Conservation (phyloP, 345 rosid species). For the Erucastrum elatum region DNA sequence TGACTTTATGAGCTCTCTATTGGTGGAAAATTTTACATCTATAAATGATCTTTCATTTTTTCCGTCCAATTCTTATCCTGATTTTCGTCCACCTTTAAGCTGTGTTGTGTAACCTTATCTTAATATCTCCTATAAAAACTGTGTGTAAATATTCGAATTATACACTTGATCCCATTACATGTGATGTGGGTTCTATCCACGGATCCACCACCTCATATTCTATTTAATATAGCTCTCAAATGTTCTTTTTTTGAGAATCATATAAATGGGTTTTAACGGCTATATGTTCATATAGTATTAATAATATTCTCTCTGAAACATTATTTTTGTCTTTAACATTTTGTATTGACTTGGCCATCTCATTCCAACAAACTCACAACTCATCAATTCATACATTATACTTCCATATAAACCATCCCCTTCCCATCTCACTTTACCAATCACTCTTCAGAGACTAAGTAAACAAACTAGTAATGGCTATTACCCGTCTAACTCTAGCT, state of each 20-base stretch:
- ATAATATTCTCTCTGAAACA: constrained; percentile 5
- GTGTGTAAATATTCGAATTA: constrained; percentile 10
- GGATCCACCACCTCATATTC: constrained; percentile 18
- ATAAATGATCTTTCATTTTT: background rate
- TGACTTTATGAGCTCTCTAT: background rate
- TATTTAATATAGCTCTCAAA: background rate
- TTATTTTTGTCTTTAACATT: constrained; percentile 29
- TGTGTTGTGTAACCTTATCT: constrained; percentile 21
- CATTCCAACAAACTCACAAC: constrained; percentile 38
- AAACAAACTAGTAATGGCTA: constrained; percentile 40
- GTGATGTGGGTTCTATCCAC: constrained; percentile 31
- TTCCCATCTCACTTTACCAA: constrained; percentile 11
- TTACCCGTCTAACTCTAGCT: constrained; percentile 37
- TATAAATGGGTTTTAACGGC: constrained; percentile 20
- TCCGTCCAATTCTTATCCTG: background rate
- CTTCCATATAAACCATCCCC: constrained; percentile 30
- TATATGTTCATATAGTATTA: background rate
- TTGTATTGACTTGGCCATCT: constrained; percentile 40
- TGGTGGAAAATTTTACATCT: background rate
- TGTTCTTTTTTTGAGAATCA: background rate
- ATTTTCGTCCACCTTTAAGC: constrained; percentile 14
- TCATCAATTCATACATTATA: constrained; percentile 26
- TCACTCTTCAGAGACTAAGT: constrained; percentile 9
- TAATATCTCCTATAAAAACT: constrained; percentile 15
- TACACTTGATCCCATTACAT: constrained; percentile 23